Evolutionary conservation across 257 asterid species (phyloP), one percentile per base, ranked within the genome.

Genomic region (Sherardia arvensis): DNA sequence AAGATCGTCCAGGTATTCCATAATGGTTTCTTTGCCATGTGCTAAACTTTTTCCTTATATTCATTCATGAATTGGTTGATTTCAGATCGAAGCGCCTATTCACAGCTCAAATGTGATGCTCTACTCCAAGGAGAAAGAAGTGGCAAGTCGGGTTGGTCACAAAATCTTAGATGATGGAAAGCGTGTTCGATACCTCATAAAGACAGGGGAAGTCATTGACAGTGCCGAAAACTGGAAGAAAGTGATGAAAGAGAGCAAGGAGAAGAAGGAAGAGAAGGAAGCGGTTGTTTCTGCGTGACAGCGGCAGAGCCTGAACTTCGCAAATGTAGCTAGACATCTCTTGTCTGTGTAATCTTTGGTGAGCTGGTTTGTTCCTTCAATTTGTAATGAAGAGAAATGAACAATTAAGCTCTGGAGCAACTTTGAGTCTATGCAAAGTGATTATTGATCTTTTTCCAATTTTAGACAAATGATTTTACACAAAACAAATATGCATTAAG

Each of bases 21-120:
- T 10, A 12, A 11, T 10, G 45, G 45, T 11, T 32, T 4, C 7
- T 38, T 8, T 9, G 45, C 12, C 45, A 38, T 38, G 45, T 11
- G 47, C 12, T 38, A 38, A 3, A 38, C 47, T 9, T 38, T 68
- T 40, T 43, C 30, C 12, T 17, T 38, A 33, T n/a, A 17, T n/a
- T 67, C n/a, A n/a, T n/a, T 10, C 56, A 49, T 49, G 56, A 18
- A 49, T 59, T 7, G 59, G 38, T 33, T 72, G 20, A 62, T 73
- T 72, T 76, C 87, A 89, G 96, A 78, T 93, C 17, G 97, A 87
- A 78, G 99, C 96, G 1, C 97, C 97, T 0, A 80, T 93, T 64
- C 99, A 93, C 78, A 87, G 99, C 78, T 90, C 99, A 61, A 93
- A 93, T 4, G 99, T 90, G 84, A 93, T 93, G 99, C 95, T 90